A percentile compares a stretch with the other conserved stretches of the same genome.
phyloP scores from a whole-genome alignment of 2,329 filamentous ascomycete species.

The Samsoniella hepiali region DNA sequence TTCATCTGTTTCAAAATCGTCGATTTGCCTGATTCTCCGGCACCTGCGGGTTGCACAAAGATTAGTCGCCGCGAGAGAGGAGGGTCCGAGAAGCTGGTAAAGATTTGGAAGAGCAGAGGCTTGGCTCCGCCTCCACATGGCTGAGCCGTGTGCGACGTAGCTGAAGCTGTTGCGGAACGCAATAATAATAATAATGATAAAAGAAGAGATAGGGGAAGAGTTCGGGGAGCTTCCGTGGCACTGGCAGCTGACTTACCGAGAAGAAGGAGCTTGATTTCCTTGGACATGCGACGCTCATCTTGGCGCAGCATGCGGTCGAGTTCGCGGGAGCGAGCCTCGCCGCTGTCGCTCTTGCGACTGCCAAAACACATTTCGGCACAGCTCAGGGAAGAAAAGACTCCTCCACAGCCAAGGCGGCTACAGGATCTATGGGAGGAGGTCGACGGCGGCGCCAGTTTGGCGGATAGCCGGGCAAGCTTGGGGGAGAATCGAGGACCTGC shows the following conservation, averaged over 20 bases:
- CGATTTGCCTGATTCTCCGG: constrained; percentile 87
- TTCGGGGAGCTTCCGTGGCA: not conserved
- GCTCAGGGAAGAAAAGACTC: not conserved
- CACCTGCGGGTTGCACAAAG: constrained; percentile 55
- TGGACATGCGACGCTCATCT: constrained; percentile 82
- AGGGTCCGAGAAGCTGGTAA: constrained; percentile 1
- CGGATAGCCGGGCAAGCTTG: not conserved
- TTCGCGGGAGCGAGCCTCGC: constrained; percentile 60
- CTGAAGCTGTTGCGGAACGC: not conserved
- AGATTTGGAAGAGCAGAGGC: not conserved
- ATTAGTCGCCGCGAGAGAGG: constrained; percentile 27
- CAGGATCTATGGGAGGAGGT: not conserved
- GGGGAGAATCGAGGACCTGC: not conserved
- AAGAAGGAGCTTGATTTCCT: constrained; percentile 90
- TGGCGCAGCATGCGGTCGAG: constrained; percentile 82
- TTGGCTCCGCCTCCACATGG: constrained; percentile 3
- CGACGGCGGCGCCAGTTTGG: constrained; percentile 12
- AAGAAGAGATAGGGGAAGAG: not conserved
- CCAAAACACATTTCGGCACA: constrained; percentile 60
- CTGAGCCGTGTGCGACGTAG: constrained; percentile 21
- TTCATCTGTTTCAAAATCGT: constrained; percentile 99
- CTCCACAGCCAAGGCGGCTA: constrained; percentile 11
- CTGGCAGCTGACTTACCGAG: constrained; percentile 61
- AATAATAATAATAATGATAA: constrained; percentile 14
- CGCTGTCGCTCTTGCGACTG: constrained; percentile 49